These are phyloP conservation scores for Gossypium ekmanianum DNA, from an alignment of 345 rosid genomes.

Conservation along the genomic window DNA sequence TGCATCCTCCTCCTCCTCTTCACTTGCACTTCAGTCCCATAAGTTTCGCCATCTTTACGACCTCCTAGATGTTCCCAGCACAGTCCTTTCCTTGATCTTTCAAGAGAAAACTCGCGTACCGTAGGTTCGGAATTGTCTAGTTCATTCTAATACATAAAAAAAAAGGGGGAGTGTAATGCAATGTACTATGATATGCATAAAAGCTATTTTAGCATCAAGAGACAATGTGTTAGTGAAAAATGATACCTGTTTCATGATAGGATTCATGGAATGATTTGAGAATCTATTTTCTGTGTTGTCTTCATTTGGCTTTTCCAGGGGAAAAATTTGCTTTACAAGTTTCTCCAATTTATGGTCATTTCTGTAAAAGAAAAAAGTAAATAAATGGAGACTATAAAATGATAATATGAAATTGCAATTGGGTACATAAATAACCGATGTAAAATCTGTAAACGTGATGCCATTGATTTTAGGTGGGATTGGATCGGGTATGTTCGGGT, in stretches of 20 bases:
- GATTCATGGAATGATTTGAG: background rate
- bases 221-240: background rate
- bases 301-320: background rate
- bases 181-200: background rate
- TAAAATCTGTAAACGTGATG: background rate
- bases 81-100: background rate
- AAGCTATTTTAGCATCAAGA: background rate
- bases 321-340: constrained; percentile 10
- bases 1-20: constrained; percentile 7
- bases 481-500: too few relatives aligned
- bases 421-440: background rate
- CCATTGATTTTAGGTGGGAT: too few relatives aligned
- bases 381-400: background rate
- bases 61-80: background rate
- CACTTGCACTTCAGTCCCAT: background rate
- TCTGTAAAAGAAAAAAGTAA: background rate
- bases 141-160: constrained; percentile 3
- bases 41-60: constrained; percentile 15
- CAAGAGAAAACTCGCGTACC: background rate
- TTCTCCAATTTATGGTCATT: constrained; percentile 9
- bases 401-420: background rate
- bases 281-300: background rate
- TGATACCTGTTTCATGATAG: constrained; percentile 9
- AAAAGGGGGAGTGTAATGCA: background rate
- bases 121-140: background rate